Evolutionary conservation across 331 rosid genomes (phyloP).

Genomic region (Dryas integrifolia): DNA sequence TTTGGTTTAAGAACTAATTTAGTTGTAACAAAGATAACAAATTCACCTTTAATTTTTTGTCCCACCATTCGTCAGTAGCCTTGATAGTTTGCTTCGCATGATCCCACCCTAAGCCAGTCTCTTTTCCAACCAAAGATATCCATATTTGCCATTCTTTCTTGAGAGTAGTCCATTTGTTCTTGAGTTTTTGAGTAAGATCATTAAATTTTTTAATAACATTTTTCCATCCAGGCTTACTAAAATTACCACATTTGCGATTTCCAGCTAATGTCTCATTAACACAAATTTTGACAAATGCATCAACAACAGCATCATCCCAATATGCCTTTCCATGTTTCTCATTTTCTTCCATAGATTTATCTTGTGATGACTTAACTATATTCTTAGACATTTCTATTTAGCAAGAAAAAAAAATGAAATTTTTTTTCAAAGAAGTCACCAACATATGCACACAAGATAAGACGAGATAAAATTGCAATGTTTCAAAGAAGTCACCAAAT

Average conservation of each 20-base stretch:
- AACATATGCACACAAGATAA: no score
- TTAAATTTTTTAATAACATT: background rate
- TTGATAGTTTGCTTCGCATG: background rate
- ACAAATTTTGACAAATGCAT: background rate
- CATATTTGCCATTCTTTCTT: background rate
- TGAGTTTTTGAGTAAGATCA: background rate
- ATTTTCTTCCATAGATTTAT: background rate
- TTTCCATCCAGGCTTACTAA: background rate
- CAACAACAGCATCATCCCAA: background rate
- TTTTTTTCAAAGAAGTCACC: no score
- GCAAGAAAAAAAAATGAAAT: background rate
- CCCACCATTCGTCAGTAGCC: conserved; percentile 1
- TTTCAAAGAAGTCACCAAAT: no score
- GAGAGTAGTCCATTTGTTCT: background rate
- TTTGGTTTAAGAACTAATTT: background rate
- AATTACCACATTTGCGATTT: background rate
- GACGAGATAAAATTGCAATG: no score
- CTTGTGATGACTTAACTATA: background rate
- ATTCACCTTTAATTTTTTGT: background rate
- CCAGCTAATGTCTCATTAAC: background rate
- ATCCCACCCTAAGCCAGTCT: conserved; percentile 2
- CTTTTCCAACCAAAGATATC: background rate
- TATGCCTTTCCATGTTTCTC: background rate
- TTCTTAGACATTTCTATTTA: background rate
- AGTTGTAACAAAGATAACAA: background rate